phyloP scores from a whole-genome alignment of 345 rosid genomes.

The Sisymbrium irio region DNA sequence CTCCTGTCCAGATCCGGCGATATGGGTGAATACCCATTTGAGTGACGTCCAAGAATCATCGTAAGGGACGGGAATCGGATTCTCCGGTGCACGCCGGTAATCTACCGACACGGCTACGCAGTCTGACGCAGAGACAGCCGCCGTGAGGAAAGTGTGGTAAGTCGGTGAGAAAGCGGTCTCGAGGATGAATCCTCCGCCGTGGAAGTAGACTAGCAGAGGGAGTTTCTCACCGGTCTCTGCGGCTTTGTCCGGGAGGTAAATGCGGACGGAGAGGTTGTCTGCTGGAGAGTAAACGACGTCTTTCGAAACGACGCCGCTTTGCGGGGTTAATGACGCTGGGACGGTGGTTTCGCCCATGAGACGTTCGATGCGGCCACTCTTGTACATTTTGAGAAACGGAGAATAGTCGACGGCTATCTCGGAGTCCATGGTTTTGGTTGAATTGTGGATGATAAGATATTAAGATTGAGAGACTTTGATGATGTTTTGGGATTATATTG shows the following conservation, averaged over 20 bases:
- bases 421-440: slow-evolving; percentile 23
- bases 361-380: slow-evolving; percentile 54
- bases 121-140: slow-evolving; percentile 36
- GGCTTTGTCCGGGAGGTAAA: slow-evolving; percentile 39
- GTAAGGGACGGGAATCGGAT: slow-evolving; percentile 45
- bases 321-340: slow-evolving; percentile 37
- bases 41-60: slow-evolving; percentile 62
- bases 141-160: slow-evolving; percentile 35
- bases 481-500: neutral
- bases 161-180: slow-evolving; percentile 43
- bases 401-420: slow-evolving; percentile 37
- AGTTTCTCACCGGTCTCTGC: slow-evolving; percentile 32
- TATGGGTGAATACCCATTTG: slow-evolving; percentile 56
- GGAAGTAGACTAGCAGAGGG: slow-evolving; percentile 52
- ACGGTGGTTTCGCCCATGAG: slow-evolving; percentile 38
- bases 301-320: slow-evolving; percentile 38
- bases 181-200: slow-evolving; percentile 54
- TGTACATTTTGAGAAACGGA: slow-evolving; percentile 36
- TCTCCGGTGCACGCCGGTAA: slow-evolving; percentile 64
- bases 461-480: neutral
- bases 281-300: slow-evolving; percentile 42
- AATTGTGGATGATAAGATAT: neutral
- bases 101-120: slow-evolving; percentile 48
- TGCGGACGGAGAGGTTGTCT: slow-evolving; percentile 32
- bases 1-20: slow-evolving; percentile 45